Evolutionary conservation across 1,284 basidiomycete genomes (phyloP).

Genomic region (Cryptococcus sp.): DNA sequence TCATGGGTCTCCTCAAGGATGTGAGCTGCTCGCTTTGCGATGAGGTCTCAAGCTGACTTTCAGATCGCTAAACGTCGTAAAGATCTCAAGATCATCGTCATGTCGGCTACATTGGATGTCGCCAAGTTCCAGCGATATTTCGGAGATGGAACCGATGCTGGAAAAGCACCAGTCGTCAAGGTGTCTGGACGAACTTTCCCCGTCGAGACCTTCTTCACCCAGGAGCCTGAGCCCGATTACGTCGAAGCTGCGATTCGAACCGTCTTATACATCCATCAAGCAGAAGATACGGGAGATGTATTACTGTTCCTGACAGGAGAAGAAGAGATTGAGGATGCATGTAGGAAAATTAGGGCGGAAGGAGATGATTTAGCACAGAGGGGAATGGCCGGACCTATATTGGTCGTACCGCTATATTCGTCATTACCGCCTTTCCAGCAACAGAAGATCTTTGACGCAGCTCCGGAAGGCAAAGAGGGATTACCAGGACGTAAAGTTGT

Average conservation of each 20-base stretch:
- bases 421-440: conserved; percentile 89
- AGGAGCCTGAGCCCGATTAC: conserved; percentile 93
- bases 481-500: conserved; percentile 91
- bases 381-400: conserved; percentile 74
- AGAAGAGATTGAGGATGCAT: conserved; percentile 97
- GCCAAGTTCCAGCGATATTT: conserved; percentile 98
- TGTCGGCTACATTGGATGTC: conserved; percentile 97
- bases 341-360: conserved; percentile 86
- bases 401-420: conserved; percentile 89
- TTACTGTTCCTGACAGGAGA: conserved; percentile 95
- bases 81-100: conserved; percentile 96
- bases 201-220: conserved; percentile 91
- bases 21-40: conserved; percentile 22
- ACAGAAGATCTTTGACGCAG: conserved; percentile 88
- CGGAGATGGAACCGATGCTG: conserved; percentile 53
- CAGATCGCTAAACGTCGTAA: conserved; percentile 70
- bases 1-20: conserved; percentile 82
- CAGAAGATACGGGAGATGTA: conserved; percentile 90
- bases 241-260: conserved; percentile 96
- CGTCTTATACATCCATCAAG: conserved; percentile 95
- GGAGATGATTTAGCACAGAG: conserved; percentile 71
- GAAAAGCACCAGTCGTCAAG: conserved; percentile 81
- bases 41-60: conserved; percentile 44
- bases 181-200: conserved; percentile 95
- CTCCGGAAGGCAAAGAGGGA: conserved; percentile 66